Evolutionary conservation across 2,329 filamentous ascomycete genomes (phyloP), one percentile per base, ranked within the genome.

Genomic region (Chrysosporium keratinophilum): DNA sequence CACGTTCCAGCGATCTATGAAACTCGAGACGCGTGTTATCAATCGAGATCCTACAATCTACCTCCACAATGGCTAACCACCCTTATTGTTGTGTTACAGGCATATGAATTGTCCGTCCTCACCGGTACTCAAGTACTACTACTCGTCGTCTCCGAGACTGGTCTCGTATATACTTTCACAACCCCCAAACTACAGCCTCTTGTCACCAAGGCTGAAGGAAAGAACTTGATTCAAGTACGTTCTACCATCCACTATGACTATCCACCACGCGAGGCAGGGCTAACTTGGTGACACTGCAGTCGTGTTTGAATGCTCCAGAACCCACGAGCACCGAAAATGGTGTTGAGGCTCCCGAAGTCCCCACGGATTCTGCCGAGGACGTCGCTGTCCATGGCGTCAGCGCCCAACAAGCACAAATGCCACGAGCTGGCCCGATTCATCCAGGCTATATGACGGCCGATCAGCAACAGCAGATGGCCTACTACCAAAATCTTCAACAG

Each of bases 131-230:
- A 98, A 78, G 93, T 98, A 48, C 80, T 98, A 33, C 81, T 98
- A 39, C 83, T 98, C 52, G 91, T 97, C 64, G 91, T 97, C 59
- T 97, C 91, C 43, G 91, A 97, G 76, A 97, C 91, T 20, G 91
- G 91, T 61, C 82, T 97, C 34, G 91, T 97, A 65, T 97, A 97
- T 74, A 97, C 91, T 56, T 97, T 97, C 71, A 97, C 91, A 58
- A 98, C 93, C 14, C 93, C 93, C 17, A 98, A 98, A 78, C 83
- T 98, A 54, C 93, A 97, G 75, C 93, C 93, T 59, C 82, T 98
- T 52, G 93, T 97, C 63, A 98, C 93, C 59, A 97, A 97, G 77
- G 86, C 93, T 15, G 93, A 97, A 74, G 93, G 93, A 75, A 98
- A 98, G 81, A 98, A 98, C 71, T 77, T 98, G 61, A 97, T 98